These are phyloP conservation scores for Penicillium crustosum DNA, from an alignment of 2,329 filamentous ascomycete species.

Conservation along the genomic window DNA sequence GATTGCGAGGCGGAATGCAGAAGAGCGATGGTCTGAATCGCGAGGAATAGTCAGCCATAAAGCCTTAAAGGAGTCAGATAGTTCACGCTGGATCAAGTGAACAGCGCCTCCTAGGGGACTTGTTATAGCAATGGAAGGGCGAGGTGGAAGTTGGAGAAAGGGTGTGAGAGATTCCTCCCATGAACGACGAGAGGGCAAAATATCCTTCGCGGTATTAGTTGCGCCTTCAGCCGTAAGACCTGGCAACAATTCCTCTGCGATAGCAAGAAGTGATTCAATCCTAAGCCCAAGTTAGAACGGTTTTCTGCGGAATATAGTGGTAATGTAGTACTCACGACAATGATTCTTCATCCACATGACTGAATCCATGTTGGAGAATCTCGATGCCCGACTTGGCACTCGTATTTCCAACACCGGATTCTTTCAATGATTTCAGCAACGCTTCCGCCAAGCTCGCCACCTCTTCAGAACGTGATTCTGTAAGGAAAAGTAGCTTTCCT, in stretches of 20 bases:
- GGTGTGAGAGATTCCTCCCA: constrained; percentile 66
- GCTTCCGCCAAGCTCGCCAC: constrained; percentile 45
- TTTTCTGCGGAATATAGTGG: constrained; percentile 26
- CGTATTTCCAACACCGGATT: constrained; percentile 39
- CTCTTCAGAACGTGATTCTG: constrained; percentile 55
- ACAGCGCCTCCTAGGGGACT: constrained; percentile 70
- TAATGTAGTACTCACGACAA: constrained; percentile 43
- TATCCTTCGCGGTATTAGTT: constrained; percentile 35
- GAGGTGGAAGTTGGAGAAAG: constrained; percentile 47
- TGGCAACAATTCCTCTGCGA: constrained; percentile 52
- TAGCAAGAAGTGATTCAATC: constrained; percentile 56
- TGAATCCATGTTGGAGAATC: constrained; percentile 54
- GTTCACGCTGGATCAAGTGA: constrained; percentile 55
- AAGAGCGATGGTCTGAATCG: constrained; percentile 69
- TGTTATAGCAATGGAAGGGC: constrained; percentile 68
- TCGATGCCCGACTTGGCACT: constrained; percentile 51
- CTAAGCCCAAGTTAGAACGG: constrained; percentile 35
- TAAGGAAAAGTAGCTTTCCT: constrained; percentile 53
- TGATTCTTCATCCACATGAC: constrained; percentile 45
- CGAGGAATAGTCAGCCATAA: constrained; percentile 45
- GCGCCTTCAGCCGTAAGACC: constrained; percentile 30
- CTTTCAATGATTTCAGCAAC: constrained; percentile 36
- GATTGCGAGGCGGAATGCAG: constrained; percentile 71
- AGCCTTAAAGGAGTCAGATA: constrained; percentile 28
- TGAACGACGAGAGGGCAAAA: constrained; percentile 63